Percentiles rank a stretch among this genome's conserved stretches.
Conservation (phyloP, 495 filamentous ascomycete species). For the Chaetomium tenue region DNA sequence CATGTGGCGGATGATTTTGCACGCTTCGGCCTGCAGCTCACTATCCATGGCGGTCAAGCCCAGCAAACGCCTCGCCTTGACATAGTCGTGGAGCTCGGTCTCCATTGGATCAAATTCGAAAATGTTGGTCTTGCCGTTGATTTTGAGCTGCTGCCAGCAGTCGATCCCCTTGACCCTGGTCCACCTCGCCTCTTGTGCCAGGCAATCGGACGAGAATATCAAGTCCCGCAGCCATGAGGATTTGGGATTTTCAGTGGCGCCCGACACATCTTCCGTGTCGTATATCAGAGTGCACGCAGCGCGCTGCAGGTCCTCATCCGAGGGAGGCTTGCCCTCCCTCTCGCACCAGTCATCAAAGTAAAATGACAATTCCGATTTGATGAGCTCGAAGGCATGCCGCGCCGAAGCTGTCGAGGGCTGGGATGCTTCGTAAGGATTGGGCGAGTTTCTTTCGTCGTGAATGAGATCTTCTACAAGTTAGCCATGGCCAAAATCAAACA, state of each 20-base stretch:
- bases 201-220: constrained; percentile 43
- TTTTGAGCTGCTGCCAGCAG: constrained; percentile 39
- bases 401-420: constrained; percentile 34
- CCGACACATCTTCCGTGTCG: constrained; percentile 38
- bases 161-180: constrained; percentile 17
- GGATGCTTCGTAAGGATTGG: constrained; percentile 46
- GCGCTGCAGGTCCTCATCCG: constrained; percentile 45
- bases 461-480: constrained; percentile 46
- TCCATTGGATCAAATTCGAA: constrained; percentile 52
- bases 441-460: constrained; percentile 55
- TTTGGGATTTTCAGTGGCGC: constrained; percentile 28
- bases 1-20: constrained; percentile 49
- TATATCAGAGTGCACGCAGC: constrained; percentile 47
- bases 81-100: constrained; percentile 48
- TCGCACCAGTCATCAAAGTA: constrained; percentile 39
- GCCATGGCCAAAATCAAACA: constrained; percentile 1
- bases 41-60: constrained; percentile 54
- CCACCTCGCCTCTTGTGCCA: constrained; percentile 34
- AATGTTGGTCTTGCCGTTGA: constrained; percentile 49
- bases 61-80: constrained; percentile 47
- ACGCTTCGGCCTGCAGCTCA: constrained; percentile 53
- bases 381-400: constrained; percentile 51
- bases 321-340: constrained; percentile 32
- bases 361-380: constrained; percentile 51
- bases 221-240: constrained; percentile 56